Evolutionary conservation across 306 rosid species (phyloP).

Genomic region (Corylus avellana): DNA sequence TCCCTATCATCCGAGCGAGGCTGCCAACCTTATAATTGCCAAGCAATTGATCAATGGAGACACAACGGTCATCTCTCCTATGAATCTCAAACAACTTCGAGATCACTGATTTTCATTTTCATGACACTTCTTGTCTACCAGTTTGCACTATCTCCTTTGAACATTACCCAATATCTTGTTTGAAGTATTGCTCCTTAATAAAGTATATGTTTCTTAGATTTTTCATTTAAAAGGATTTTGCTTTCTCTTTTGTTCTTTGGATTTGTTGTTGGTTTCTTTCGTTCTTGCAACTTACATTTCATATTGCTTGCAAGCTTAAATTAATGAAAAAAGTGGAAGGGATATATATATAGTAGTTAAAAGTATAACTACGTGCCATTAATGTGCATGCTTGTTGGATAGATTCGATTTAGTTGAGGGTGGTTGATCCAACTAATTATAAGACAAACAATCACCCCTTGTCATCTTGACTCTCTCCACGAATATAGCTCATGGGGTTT

Average conservation of each 20-base stretch:
- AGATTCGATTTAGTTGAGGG: not conserved
- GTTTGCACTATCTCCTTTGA: not conserved
- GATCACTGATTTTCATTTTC: slow-evolving; percentile 37
- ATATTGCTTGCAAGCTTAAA: not conserved
- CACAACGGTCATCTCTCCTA: slow-evolving; percentile 59
- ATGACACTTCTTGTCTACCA: not conserved
- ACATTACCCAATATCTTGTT: not conserved
- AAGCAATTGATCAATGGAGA: slow-evolving; percentile 82
- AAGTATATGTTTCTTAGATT: not conserved
- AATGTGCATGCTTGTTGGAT: not conserved
- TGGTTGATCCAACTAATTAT: not conserved
- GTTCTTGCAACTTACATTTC: not conserved
- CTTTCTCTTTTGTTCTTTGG: not conserved
- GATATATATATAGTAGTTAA: not conserved
- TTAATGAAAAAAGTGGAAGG: not conserved
- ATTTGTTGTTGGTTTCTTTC: not conserved
- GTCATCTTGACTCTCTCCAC: not conserved
- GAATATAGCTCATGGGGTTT: not conserved
- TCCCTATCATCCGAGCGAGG: slow-evolving; percentile 95
- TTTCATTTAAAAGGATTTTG: not conserved
- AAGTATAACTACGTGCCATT: not conserved
- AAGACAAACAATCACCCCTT: not conserved
- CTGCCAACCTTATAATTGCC: slow-evolving; percentile 77
- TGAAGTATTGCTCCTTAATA: not conserved
- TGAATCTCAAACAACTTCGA: slow-evolving; percentile 80